These are phyloP conservation scores for Boletellus sp. DNA, from an alignment of 768 basidiomycete genomes.

Conservation along the genomic window DNA sequence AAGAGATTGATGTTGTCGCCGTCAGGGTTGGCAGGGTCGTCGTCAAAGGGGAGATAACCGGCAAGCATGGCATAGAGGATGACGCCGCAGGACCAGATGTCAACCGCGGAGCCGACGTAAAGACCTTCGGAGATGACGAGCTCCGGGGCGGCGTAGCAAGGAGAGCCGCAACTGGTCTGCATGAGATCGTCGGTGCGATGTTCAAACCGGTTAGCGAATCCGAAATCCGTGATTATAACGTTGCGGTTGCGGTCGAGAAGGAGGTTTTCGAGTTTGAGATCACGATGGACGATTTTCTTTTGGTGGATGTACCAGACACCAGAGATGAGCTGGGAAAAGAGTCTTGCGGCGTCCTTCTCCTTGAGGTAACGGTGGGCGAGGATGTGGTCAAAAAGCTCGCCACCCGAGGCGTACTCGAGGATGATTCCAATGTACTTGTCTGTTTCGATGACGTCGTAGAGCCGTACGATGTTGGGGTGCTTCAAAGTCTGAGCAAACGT, in stretches of 20 bases:
- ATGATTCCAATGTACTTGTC: constrained; percentile 99
- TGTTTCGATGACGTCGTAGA: constrained; percentile 98
- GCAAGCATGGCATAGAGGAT: constrained; percentile 97
- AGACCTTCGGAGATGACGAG: constrained; percentile 96
- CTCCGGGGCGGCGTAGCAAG: constrained; percentile 98
- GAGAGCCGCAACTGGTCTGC: constrained; percentile 96
- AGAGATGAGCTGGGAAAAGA: constrained; percentile 97
- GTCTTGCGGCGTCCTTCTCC: constrained; percentile 89
- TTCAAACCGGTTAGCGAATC: constrained; percentile 97
- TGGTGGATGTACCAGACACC: constrained; percentile 99
- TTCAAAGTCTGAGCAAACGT: constrained; percentile 67
- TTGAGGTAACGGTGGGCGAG: constrained; percentile 95
- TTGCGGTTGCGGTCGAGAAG: constrained; percentile 96
- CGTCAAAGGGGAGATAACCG: constrained; percentile 98
- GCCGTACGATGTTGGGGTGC: constrained; percentile 96
- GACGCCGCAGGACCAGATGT: constrained; percentile 96
- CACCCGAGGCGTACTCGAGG: constrained; percentile 96
- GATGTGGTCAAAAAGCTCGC: constrained; percentile 98
- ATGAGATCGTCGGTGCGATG: constrained; percentile 91
- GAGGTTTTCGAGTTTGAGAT: constrained; percentile 97
- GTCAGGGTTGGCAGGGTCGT: constrained; percentile 97
- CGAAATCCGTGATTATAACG: constrained; percentile 99
- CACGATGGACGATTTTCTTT: constrained; percentile 98
- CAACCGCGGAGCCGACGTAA: constrained; percentile 95
- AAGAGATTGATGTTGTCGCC: constrained; percentile 99